phyloP scores from a whole-genome alignment of 371 early-diverging fungal species.

The Actinomortierella ambigua region DNA sequence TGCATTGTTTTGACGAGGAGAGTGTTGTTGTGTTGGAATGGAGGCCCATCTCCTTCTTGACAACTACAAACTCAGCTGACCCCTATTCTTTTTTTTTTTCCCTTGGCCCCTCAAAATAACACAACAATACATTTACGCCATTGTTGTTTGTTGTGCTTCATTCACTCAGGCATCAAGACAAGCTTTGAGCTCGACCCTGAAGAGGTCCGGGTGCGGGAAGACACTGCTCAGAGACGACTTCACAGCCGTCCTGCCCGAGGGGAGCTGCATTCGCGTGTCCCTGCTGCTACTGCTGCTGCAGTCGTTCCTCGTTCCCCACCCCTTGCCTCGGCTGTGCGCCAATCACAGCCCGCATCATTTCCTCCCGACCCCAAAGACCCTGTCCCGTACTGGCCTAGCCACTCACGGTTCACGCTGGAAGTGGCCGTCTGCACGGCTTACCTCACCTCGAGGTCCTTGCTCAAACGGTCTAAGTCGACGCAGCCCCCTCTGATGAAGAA shows the following conservation, averaged over 20 bases:
- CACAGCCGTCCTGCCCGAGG: slow-evolving; percentile 8
- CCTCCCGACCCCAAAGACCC: slow-evolving; percentile 1
- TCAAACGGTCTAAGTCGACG: slow-evolving; percentile 24
- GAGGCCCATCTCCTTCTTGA: background rate
- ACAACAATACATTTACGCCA: no score
- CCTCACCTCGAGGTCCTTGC: slow-evolving; percentile 23
- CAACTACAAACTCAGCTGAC: no score
- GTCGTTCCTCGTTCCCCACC: no score
- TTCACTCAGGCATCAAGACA: slow-evolving; percentile 29
- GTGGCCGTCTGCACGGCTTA: slow-evolving; percentile 35
- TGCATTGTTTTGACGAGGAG: background rate
- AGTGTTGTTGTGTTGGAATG: background rate
- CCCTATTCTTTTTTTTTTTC: no score
- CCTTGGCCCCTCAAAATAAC: no score
- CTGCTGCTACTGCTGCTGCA: background rate
- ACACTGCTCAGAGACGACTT: background rate
- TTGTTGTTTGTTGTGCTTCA: background rate
- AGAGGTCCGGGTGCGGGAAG: slow-evolving; percentile 22
- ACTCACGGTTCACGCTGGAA: slow-evolving; percentile 33
- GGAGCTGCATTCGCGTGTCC: background rate
- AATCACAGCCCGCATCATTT: no score
- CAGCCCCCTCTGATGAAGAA: background rate
- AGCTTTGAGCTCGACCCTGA: slow-evolving; percentile 39
- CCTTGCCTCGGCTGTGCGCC: no score
- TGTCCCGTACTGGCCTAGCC: slow-evolving; percentile 39